A percentile compares a stretch with the other conserved stretches of the same genome.
phyloP scores from a whole-genome alignment of 257 asterid genomes.

The Solanum ossicruentum region DNA sequence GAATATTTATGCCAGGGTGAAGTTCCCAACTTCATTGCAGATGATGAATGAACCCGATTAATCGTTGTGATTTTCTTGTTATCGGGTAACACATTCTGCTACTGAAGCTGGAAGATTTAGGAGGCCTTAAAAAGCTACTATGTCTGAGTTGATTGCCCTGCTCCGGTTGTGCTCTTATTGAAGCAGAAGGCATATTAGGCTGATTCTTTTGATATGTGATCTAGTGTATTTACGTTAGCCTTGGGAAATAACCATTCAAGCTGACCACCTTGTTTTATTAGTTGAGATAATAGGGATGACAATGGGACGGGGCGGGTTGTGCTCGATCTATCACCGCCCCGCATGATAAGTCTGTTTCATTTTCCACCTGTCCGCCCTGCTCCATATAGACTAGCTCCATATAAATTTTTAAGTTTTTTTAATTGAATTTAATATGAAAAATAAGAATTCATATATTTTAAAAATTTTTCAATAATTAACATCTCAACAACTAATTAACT shows the following conservation, averaged over 20 bases:
- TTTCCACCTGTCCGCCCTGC: too few species aligned
- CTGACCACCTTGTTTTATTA: neutral
- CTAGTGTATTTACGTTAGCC: slow-evolving; percentile 7
- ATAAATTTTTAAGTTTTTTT: too few species aligned
- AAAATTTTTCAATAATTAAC: too few species aligned
- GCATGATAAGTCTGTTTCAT: too few species aligned
- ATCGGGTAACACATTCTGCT: neutral
- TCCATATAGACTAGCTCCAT: too few species aligned
- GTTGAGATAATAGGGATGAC: neutral
- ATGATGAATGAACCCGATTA: slow-evolving; percentile 36
- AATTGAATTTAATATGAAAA: too few species aligned
- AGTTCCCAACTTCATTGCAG: slow-evolving; percentile 75
- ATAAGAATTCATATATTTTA: too few species aligned
- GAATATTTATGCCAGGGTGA: slow-evolving; percentile 81
- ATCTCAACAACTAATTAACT: too few species aligned
- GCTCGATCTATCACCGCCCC: too few species aligned
- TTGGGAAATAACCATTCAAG: neutral
- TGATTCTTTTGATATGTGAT: slow-evolving; percentile 2
- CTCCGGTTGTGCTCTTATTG: neutral
- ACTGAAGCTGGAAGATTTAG: neutral
- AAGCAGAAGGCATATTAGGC: neutral
- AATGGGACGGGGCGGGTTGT: too few species aligned
- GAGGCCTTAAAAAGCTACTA: neutral
- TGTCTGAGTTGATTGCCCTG: neutral
- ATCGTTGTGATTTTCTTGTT: neutral